phyloP scores from a whole-genome alignment of 495 filamentous ascomycete genomes.

The Aspergillus egyptiacus region DNA sequence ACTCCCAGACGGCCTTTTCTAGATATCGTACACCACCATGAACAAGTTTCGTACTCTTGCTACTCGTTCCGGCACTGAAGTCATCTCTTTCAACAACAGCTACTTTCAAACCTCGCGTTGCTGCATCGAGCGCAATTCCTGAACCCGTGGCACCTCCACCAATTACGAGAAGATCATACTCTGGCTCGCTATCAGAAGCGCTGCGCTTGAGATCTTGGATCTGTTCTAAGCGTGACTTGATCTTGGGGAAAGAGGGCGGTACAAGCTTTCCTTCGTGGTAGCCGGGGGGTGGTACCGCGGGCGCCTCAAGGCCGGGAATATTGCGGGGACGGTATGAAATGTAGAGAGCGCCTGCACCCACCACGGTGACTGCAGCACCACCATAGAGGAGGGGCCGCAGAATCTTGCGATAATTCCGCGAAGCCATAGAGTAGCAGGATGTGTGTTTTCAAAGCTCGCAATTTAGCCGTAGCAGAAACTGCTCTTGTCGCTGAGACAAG shows the following conservation, averaged over 20 bases:
- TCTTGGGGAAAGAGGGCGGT: slow-evolving; percentile 72
- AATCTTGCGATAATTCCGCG: slow-evolving; percentile 51
- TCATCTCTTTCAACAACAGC: slow-evolving; percentile 94
- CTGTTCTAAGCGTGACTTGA: slow-evolving; percentile 62
- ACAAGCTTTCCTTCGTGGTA: slow-evolving; percentile 73
- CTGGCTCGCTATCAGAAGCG: slow-evolving; percentile 17
- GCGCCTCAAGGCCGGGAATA: slow-evolving; percentile 75
- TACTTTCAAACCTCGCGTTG: slow-evolving; percentile 85
- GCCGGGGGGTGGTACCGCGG: slow-evolving; percentile 73
- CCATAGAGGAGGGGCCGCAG: slow-evolving; percentile 57
- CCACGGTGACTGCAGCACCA: slow-evolving; percentile 44
- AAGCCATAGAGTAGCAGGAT: slow-evolving; percentile 45
- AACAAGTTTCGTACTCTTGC: slow-evolving; percentile 95
- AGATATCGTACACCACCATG: slow-evolving; percentile 95
- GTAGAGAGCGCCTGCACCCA: slow-evolving; percentile 62
- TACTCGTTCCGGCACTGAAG: slow-evolving; percentile 89
- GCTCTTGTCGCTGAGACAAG: not conserved
- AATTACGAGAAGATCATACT: slow-evolving; percentile 86
- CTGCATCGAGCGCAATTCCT: slow-evolving; percentile 91
- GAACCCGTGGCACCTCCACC: slow-evolving; percentile 89
- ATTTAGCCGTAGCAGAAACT: not conserved
- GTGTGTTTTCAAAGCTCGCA: not conserved
- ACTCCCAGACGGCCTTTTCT: slow-evolving; percentile 93
- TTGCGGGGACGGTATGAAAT: slow-evolving; percentile 77
- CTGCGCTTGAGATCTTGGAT: slow-evolving; percentile 46